Conservation (phyloP, 345 rosid genomes). For the Populus tremula region DNA sequence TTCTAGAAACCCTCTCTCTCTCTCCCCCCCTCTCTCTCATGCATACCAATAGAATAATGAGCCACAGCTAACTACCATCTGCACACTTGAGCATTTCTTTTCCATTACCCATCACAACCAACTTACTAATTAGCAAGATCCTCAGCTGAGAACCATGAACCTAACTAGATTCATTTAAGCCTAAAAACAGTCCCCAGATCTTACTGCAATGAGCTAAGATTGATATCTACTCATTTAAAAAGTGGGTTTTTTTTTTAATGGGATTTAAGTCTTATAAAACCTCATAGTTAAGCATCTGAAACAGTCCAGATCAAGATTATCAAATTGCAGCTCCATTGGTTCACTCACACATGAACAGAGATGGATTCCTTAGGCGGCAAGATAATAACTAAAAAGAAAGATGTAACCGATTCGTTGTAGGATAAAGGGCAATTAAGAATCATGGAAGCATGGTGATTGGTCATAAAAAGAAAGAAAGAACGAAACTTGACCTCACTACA, state of each 20-base stretch:
- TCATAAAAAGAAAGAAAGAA: not conserved
- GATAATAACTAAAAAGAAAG: not conserved
- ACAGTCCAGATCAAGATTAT: not conserved
- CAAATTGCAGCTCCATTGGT: not conserved
- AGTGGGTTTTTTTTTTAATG: not conserved
- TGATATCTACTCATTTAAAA: not conserved
- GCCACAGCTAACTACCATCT: constrained; percentile 50
- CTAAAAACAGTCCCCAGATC: not conserved
- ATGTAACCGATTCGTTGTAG: not conserved
- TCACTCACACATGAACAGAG: not conserved
- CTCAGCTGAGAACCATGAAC: not conserved
- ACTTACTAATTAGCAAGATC: constrained; percentile 12
- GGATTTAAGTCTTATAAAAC: not conserved
- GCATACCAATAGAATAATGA: constrained; percentile 49
- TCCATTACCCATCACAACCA: constrained; percentile 34
- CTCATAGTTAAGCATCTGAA: not conserved
- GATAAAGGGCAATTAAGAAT: not conserved
- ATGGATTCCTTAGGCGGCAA: not conserved
- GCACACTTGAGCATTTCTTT: constrained; percentile 25
- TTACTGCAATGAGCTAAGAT: not conserved
- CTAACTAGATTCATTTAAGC: not conserved
- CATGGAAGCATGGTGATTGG: not conserved
- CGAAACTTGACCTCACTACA: constrained; percentile 4
- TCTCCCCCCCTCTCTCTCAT: constrained; percentile 32
- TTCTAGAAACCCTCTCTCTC: constrained; percentile 43